These are phyloP conservation scores for Syncephalastrum sp. DNA, from an alignment of 371 early-diverging fungal genomes.

Conservation along the genomic window DNA sequence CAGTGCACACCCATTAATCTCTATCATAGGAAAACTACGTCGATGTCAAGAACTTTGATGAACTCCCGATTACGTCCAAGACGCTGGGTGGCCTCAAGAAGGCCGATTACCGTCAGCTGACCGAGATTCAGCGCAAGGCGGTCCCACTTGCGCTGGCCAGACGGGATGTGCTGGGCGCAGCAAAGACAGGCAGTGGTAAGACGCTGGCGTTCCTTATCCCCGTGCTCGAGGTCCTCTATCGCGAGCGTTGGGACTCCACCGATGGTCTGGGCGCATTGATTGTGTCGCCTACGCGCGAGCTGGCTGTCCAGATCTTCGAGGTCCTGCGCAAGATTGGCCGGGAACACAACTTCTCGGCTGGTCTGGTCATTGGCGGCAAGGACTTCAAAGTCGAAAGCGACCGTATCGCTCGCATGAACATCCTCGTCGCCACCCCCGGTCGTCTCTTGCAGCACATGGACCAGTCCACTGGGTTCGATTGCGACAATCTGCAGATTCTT, in stretches of 20 bases:
- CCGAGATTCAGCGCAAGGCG: conserved; percentile 95
- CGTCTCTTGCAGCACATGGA: conserved; percentile 98
- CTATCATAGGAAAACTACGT: conserved; percentile 32
- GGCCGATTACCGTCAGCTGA: conserved; percentile 88
- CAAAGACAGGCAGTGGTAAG: conserved; percentile 99
- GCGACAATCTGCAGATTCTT: conserved; percentile 80
- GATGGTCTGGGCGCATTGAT: conserved; percentile 94
- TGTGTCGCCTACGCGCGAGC: conserved; percentile 98
- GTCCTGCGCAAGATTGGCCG: conserved; percentile 88
- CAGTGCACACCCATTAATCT: background rate
- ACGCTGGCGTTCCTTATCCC: conserved; percentile 98
- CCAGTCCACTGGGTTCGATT: conserved; percentile 89
- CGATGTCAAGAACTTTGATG: conserved; percentile 46
- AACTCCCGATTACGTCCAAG: conserved; percentile 70
- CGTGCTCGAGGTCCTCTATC: conserved; percentile 81
- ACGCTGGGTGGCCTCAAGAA: conserved; percentile 67
- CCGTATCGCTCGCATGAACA: conserved; percentile 87
- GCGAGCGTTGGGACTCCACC: conserved; percentile 77
- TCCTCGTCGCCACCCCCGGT: conserved; percentile 97
- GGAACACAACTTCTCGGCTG: conserved; percentile 88
- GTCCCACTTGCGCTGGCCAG: conserved; percentile 87
- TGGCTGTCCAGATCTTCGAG: conserved; percentile 96
- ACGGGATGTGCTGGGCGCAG: conserved; percentile 95
- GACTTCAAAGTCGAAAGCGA: conserved; percentile 89
- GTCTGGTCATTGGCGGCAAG: conserved; percentile 96